Evolutionary conservation across 108 stramenopile genomes (phyloP).

Genomic region (Cyclotella distinguenda): DNA sequence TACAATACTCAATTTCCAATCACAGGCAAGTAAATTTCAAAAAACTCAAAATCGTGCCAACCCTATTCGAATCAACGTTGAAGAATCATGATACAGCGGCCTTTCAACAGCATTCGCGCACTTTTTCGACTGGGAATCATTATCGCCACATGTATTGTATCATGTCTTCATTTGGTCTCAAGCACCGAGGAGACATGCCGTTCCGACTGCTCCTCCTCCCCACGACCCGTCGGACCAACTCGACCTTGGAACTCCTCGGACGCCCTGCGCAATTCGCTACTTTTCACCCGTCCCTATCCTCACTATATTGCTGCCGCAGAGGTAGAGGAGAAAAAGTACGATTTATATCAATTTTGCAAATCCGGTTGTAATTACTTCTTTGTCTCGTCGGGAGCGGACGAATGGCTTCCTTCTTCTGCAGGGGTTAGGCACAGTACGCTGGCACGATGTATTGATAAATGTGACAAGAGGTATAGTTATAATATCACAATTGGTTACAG

Average conservation of each 20-base stretch:
- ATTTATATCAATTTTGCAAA: constrained; percentile 18
- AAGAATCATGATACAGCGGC: too few species aligned
- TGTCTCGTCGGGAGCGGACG: constrained; percentile 5
- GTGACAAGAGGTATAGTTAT: constrained; percentile 55
- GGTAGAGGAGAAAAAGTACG: constrained; percentile 4
- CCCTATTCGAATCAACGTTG: too few species aligned
- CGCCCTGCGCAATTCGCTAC: constrained; percentile 11
- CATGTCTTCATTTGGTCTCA: constrained; percentile 18
- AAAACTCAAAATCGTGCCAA: too few species aligned
- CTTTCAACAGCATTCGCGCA: too few species aligned
- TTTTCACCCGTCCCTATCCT: constrained; percentile 30
- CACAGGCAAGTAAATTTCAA: too few species aligned
- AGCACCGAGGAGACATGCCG: constrained; percentile 35
- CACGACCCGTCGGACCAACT: constrained; percentile 23
- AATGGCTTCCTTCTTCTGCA: not conserved
- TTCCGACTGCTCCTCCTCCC: constrained; percentile 20
- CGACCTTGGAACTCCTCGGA: constrained; percentile 22
- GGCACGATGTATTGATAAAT: constrained; percentile 29
- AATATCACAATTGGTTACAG: constrained; percentile 56
- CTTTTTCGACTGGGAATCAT: too few species aligned
- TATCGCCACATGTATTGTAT: too few species aligned
- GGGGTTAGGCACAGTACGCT: constrained; percentile 1
- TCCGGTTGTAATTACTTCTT: constrained; percentile 34
- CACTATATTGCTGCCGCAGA: constrained; percentile 19
- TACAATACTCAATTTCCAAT: not conserved